phyloP scores from a whole-genome alignment of 2,329 filamentous ascomycete species.

The Ophiognomonia clavigignenti-juglandacearum region DNA sequence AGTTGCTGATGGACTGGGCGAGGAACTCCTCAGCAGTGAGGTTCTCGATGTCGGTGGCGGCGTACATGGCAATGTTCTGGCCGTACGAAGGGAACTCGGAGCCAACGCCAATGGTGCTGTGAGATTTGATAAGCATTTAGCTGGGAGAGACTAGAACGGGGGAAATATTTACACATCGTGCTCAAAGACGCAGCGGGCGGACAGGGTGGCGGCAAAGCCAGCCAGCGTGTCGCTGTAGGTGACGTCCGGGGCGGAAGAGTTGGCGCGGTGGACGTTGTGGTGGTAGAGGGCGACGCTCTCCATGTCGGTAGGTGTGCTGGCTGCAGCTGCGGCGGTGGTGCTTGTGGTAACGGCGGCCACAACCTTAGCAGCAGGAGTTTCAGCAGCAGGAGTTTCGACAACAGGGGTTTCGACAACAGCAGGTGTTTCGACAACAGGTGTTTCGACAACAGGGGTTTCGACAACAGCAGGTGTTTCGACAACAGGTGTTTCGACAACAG shows the following conservation, averaged over 20 bases:
- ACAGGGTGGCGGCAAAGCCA: slow-evolving; percentile 57
- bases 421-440: slow-evolving; percentile 15
- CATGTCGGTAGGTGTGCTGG: slow-evolving; percentile 23
- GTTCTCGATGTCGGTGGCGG: slow-evolving; percentile 33
- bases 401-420: slow-evolving; percentile 13
- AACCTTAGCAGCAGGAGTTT: slow-evolving; percentile 16
- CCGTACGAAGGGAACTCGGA: slow-evolving; percentile 54
- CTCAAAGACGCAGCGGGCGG: slow-evolving; percentile 62
- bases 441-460: slow-evolving; percentile 18
- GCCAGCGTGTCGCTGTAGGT: slow-evolving; percentile 63
- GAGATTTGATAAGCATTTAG: slow-evolving; percentile 1
- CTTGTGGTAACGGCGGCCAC: slow-evolving; percentile 11
- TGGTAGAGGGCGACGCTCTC: slow-evolving; percentile 51
- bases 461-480: slow-evolving; percentile 6
- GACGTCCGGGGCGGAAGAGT: slow-evolving; percentile 67
- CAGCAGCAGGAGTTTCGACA: slow-evolving; percentile 4
- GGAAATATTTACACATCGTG: slow-evolving; percentile 66
- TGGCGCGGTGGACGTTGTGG: slow-evolving; percentile 83
- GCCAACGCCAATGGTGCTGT: slow-evolving; percentile 50
- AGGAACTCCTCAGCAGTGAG: slow-evolving; percentile 53
- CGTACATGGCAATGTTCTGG: slow-evolving; percentile 81
- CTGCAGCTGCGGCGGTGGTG: slow-evolving; percentile 8
- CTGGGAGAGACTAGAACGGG: background rate
- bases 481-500: slow-evolving; percentile 12
- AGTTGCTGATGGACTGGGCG: slow-evolving; percentile 66